Evolutionary conservation across 176 grass and related monocot species (phyloP), one percentile per base, ranked within the genome.

Genomic region (Eleusine coracana): DNA sequence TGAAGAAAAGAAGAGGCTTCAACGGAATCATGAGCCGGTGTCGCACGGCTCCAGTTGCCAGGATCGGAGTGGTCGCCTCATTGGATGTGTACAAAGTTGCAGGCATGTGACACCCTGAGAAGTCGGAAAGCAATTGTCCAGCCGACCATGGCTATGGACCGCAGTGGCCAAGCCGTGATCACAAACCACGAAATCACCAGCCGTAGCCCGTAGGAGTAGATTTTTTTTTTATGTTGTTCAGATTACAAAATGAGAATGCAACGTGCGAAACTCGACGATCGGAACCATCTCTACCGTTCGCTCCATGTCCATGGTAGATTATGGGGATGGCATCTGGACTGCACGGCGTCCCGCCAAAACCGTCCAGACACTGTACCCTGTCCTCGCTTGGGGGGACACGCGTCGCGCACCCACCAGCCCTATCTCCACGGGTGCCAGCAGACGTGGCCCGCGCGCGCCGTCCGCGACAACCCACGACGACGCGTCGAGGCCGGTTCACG

Each of bases 401-500:
- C 45, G 87, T 72, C 82, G 37, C 54, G 54, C 77, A 77, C 71
- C 66, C 18, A 17, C 0, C 25, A 0, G 0, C 6, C 36, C 48
- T 41, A 23, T 34, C 38, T 27, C 48, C 60, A 52, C 65, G 15
- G 15, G n/a, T 20, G 25, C 16, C 18, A 1, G 70, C 87, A 15
- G 31, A 81, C 82, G 87, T 85, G 76, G 42, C 82, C 71, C 51
- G 37, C 13, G 56, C 55, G 54, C 85, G 52, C 56, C 31, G 31
- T 34, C 31, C 31, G 31, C 31, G 40, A 2, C 66, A 29, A 9
- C 5, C 27, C 71, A 76, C 82, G 83, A 25, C 54, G 87, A 82
- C 72, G 73, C 88, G 78, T 90, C 83, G 7, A 78, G 88, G 78
- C 73, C 72, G 82, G 71, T 76, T 85, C 87, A 85, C 87, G 83